A percentile compares a stretch with the other conserved stretches of the same genome.
Conservation (phyloP, 2,329 filamentous ascomycete genomes). For the Colletotrichum lindemuthianum region DNA sequence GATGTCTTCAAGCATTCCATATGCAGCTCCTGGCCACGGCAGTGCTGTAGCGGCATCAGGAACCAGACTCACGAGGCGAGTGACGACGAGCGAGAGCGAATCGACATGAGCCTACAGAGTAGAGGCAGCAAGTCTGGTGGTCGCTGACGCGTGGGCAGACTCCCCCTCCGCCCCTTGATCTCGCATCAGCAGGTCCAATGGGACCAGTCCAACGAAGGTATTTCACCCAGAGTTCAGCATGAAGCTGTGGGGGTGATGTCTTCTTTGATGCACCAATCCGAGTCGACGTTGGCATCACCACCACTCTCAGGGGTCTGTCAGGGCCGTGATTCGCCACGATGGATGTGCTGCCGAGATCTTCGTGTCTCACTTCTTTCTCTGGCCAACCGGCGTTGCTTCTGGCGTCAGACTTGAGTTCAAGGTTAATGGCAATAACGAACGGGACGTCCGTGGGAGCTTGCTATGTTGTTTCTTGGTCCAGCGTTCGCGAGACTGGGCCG, state of each 20-base stretch:
- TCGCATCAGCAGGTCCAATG: not conserved
- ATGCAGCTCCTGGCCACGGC: slow-evolving; percentile 22
- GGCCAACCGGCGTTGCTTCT: slow-evolving; percentile 23
- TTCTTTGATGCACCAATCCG: slow-evolving; percentile 19
- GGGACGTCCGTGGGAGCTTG: not conserved
- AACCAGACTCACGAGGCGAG: not conserved
- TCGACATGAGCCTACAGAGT: no score
- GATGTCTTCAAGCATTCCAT: not conserved
- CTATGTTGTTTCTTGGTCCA: no score
- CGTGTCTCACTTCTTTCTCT: slow-evolving; percentile 26
- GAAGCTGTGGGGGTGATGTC: not conserved
- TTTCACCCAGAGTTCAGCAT: slow-evolving; percentile 22
- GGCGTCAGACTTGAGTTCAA: not conserved
- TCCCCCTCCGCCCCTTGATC: slow-evolving; percentile 4
- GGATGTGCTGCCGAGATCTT: slow-evolving; percentile 28
- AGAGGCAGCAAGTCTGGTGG: slow-evolving; percentile 12
- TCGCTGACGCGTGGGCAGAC: not conserved
- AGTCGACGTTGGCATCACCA: not conserved
- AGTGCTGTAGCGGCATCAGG: slow-evolving; percentile 19
- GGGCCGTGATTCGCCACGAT: slow-evolving; percentile 18
- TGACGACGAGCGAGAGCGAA: slow-evolving; percentile 24
- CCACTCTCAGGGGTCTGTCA: slow-evolving; percentile 17
- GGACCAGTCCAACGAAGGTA: not conserved
- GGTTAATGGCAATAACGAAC: not conserved
- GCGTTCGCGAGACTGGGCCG: no score